phyloP scores from a whole-genome alignment of 2,329 filamentous ascomycete species.

The Lasiodiplodia sp. region DNA sequence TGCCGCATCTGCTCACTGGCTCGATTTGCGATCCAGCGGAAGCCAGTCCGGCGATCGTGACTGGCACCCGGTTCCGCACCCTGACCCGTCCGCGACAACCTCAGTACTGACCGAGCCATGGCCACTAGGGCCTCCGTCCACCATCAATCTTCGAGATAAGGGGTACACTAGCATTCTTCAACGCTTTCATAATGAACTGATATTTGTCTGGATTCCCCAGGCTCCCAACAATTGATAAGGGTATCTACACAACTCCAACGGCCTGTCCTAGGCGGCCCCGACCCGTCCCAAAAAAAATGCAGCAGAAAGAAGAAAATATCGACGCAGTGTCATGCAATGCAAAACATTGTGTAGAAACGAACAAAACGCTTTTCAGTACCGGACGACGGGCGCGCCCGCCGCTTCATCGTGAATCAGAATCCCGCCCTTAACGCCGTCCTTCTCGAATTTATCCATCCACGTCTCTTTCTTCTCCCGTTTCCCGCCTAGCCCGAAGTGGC shows the following conservation, averaged over 20 bases:
- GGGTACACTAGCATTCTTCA: background rate
- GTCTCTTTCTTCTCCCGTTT: constrained; percentile 47
- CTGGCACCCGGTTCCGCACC: background rate
- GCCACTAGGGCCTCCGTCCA: too few species aligned
- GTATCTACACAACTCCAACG: constrained; percentile 25
- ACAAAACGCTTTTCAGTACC: constrained; percentile 37
- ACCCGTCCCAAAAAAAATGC: background rate
- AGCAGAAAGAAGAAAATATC: background rate
- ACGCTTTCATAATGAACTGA: background rate
- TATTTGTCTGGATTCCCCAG: background rate
- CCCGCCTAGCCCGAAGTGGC: constrained; percentile 32
- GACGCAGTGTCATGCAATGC: background rate
- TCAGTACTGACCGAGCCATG: background rate
- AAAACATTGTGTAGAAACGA: background rate
- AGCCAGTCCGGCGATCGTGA: background rate
- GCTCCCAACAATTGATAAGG: constrained; percentile 27
- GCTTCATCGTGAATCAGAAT: constrained; percentile 44
- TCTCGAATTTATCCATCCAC: constrained; percentile 53
- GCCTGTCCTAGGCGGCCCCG: constrained; percentile 5
- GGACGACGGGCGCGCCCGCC: constrained; percentile 42
- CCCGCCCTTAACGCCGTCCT: constrained; percentile 50
- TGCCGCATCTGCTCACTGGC: background rate
- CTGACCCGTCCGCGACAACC: background rate
- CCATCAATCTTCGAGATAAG: too few species aligned
- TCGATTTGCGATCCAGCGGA: background rate